Base-by-base conservation (phyloP, 176 grass and related monocot species). In the Bromus sterilis region DNA sequence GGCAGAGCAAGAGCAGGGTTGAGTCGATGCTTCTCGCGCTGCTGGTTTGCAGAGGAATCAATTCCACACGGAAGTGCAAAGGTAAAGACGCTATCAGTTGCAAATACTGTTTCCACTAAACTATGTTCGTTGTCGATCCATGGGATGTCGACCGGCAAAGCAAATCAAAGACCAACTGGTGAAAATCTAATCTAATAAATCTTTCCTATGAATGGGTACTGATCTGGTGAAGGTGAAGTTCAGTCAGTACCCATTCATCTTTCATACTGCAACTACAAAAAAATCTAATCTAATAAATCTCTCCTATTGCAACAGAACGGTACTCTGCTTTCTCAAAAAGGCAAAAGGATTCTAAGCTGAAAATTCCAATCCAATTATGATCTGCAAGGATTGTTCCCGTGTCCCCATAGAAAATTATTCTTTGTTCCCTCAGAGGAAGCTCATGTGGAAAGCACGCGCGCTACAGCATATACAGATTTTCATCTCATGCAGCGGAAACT, bases 361-460 rank as follows among this genome's bases (percentile, higher is more conserved):
- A 15, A 64, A 82, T 82, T 78, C 88, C 67, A 75, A 65, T 78
- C 74, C 36, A 78, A 66, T 79, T 86, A 78, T 24, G 59, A 75
- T 86, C 82, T 86, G 48, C 18, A 75, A 4, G 14, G 33, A 79
- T 83, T 60, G 56, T 74, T 89, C 78, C 55, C 0, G 29, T 78
- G 83, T 82, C 83, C 35, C 73, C 43, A 13, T 4, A 31, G 88
- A 82, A 86, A 56, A 82, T 35, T 74, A 41, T 75, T 31, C 66
- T 74, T 10, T 86, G 88, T 73, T 86, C 84, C 88, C 88, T 75
- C 30, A 59, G 6, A 86, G 88, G 88, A 80, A 90, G 84, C 84
- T 86, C 53, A 37, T 23, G 66, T 66, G 31, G 11, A 18, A 20
- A 48, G 76, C 78, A 78, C 56, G 11, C 56, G 11, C 3, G 21